Conservation (phyloP, 257 asterid species). For the Rehmannia glutinosa region DNA sequence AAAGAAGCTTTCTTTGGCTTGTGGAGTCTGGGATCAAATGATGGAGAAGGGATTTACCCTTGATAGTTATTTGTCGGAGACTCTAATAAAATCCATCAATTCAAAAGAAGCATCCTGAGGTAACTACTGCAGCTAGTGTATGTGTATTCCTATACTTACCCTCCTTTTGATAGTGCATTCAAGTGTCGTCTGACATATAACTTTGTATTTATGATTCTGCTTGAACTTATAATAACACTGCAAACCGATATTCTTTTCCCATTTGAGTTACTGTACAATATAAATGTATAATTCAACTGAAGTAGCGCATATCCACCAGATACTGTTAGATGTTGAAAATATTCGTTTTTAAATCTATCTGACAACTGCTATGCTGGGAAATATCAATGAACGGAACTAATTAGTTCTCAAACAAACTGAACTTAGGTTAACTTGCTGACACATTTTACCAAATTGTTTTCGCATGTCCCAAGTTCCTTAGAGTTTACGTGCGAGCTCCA, state of each 20-base stretch:
- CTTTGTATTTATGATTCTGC: conserved; percentile 2
- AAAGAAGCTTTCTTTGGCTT: conserved; percentile 60
- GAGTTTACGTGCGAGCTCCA: background rate
- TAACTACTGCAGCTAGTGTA: conserved; percentile 18
- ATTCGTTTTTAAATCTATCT: background rate
- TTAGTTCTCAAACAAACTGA: background rate
- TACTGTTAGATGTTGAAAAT: background rate
- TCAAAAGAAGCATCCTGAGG: conserved; percentile 33
- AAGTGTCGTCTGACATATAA: background rate
- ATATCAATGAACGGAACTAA: background rate
- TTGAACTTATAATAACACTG: background rate
- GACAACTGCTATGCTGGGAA: background rate
- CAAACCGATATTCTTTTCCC: background rate
- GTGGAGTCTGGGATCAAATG: conserved; percentile 90
- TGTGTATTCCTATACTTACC: conserved; percentile 5
- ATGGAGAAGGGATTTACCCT: conserved; percentile 94
- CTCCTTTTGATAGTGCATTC: background rate
- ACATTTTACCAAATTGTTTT: background rate
- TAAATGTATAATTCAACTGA: background rate
- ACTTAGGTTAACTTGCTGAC: background rate
- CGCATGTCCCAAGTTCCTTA: background rate
- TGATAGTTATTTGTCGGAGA: conserved; percentile 67
- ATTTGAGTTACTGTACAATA: background rate
- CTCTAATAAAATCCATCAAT: conserved; percentile 56
- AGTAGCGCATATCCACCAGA: background rate